Evolutionary conservation across 176 grass and related monocot species (phyloP).

Genomic region (Aegilops speltoides): DNA sequence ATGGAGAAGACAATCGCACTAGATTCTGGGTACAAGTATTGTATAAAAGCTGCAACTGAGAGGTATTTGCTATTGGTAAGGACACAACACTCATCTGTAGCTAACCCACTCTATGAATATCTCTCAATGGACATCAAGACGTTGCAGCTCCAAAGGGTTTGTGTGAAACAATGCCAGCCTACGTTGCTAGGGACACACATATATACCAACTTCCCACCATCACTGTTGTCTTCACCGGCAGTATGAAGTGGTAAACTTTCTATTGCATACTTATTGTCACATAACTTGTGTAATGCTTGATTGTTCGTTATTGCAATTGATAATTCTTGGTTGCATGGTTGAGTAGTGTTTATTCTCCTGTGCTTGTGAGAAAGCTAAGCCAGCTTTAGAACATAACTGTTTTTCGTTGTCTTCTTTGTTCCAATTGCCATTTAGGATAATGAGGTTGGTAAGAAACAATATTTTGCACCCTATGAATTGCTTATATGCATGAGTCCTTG

Average conservation of each 20-base stretch:
- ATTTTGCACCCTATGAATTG: neutral
- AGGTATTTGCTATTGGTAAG: constrained; percentile 29
- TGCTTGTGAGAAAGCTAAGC: too few relatives aligned
- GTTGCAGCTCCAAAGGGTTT: constrained; percentile 16
- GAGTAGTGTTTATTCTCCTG: too few relatives aligned
- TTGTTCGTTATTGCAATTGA: too few relatives aligned
- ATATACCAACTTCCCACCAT: constrained; percentile 40
- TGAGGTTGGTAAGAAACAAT: neutral
- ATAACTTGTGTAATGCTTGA: neutral
- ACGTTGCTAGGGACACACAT: neutral
- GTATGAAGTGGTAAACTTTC: constrained; percentile 24
- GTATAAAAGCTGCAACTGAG: constrained; percentile 26
- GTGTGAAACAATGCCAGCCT: neutral
- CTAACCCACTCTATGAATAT: constrained; percentile 13
- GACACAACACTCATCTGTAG: neutral
- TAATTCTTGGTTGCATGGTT: too few relatives aligned
- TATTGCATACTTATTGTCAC: neutral
- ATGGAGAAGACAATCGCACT: constrained; percentile 28
- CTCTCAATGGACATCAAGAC: constrained; percentile 32
- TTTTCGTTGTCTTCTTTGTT: neutral
- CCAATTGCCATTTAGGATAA: neutral
- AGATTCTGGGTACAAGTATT: neutral
- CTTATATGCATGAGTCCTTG: neutral
- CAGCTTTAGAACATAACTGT: too few relatives aligned
- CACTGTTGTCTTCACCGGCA: neutral